These are phyloP conservation scores for Thinopyrum elongatum DNA, from an alignment of 176 grass and related monocot species.

Conservation along the genomic window DNA sequence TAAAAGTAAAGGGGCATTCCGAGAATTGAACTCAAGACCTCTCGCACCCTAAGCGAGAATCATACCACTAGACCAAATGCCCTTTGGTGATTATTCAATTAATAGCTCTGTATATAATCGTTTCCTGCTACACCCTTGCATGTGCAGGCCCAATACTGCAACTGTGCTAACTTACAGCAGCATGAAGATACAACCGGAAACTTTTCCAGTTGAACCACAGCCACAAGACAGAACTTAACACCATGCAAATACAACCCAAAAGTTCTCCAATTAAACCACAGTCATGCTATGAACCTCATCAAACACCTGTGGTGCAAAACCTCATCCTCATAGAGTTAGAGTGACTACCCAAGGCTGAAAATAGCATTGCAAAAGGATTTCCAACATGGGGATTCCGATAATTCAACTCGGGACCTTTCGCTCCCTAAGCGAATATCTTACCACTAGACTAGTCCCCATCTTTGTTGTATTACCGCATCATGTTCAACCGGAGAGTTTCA, in stretches of 20 bases:
- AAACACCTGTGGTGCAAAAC: conserved; percentile 14
- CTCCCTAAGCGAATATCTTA: conserved; percentile 49
- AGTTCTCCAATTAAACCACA: not conserved
- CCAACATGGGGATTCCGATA: conserved; percentile 17
- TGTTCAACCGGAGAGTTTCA: not conserved
- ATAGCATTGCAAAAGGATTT: not conserved
- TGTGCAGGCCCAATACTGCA: not conserved
- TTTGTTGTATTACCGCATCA: not conserved
- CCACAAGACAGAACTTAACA: not conserved
- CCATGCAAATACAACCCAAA: not conserved
- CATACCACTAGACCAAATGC: conserved; percentile 99
- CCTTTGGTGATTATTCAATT: not conserved
- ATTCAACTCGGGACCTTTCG: not conserved
- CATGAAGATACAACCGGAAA: not conserved
- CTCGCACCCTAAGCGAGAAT: conserved; percentile 98
- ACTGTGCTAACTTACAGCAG: not conserved
- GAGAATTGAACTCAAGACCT: conserved; percentile 97
- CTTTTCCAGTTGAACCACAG: not conserved
- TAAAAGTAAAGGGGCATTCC: conserved; percentile 48
- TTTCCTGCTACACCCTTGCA: no score
- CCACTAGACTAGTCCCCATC: conserved; percentile 43
- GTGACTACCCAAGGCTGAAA: not conserved
- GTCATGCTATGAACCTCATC: not conserved
- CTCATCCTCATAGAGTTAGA: conserved; percentile 16
- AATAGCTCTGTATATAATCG: no score